Evolutionary conservation across 176 grass and related monocot species (phyloP), one percentile per base, ranked within the genome.

Genomic region (Oryza coarctata): DNA sequence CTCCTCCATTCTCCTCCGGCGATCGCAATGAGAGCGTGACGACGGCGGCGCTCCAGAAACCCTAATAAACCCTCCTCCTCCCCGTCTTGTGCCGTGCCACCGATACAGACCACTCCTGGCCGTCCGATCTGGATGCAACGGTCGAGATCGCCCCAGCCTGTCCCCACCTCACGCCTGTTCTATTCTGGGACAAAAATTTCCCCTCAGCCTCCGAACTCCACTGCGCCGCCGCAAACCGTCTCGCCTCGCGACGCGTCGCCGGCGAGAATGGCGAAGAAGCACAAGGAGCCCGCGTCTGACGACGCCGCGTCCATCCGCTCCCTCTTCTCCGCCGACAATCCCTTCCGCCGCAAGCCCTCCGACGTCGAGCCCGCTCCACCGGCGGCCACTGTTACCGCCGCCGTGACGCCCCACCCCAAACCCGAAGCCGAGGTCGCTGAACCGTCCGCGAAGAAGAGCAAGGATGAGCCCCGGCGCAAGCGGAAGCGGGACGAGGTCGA

Each of bases 271-370:
- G 90, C 61, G 65, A 92, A 73, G 83, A 89, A 89, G 81, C 36
- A 61, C 74, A 84, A 84, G 86, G 87, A 86, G 45, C 70, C 86
- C 18, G 81, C 50, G 3, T 31, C 76, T 0, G 74, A 73, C 7
- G 13, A 70, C 7, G 78, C 70, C n/a, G 87, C 65, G 7, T 20
- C 65, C 87, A 50, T 92, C 70, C 80, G 87, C 47, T 77, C 90
- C 65, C 87, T 92, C 29, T 92, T 92, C 87, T 78, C 90, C 23
- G 75, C 83, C 12, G 75, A 92, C 80, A 92, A 92, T 76, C 90
- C 90, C 4, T 92, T 92, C 83, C 87, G 90, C 65, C 75, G 90
- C 64, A 86, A 86, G 80, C 12, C 65, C 22, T 45, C 83, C 1
- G 15, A 70, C 3, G 86, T 83, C 65, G 74, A 78, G 18, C 27